Evolutionary conservation across 148 eudicot species (phyloP).

Genomic region (Camellia japonica): DNA sequence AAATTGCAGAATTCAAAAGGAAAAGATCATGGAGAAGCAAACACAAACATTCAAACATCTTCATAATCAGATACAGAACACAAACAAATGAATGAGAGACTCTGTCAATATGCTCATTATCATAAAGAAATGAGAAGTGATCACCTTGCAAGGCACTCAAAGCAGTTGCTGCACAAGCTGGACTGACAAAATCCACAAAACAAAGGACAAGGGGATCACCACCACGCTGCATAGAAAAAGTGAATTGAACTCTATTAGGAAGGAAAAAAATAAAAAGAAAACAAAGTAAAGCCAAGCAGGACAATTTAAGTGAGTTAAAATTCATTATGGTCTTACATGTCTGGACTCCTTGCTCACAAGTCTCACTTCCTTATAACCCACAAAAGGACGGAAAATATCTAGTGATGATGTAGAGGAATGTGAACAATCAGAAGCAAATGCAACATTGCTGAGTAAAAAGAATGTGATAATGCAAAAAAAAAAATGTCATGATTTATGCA

Average conservation of each 20-base stretch:
- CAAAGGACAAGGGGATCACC: constrained; percentile 64
- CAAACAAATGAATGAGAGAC: background rate
- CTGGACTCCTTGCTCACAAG: constrained; percentile 68
- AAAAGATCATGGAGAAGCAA: background rate
- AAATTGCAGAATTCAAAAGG: too few relatives aligned
- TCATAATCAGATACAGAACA: background rate
- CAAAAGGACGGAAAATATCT: constrained; percentile 88
- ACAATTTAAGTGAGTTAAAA: background rate
- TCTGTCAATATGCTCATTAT: too few relatives aligned
- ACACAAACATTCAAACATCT: background rate
- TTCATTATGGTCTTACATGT: constrained; percentile 50
- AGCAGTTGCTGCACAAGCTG: constrained; percentile 84
- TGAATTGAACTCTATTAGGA: background rate
- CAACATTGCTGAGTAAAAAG: background rate
- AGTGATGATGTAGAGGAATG: constrained; percentile 20
- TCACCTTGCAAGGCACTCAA: constrained; percentile 78
- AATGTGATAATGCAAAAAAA: background rate
- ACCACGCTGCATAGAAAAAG: constrained; percentile 41
- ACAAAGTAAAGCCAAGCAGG: constrained; percentile 3
- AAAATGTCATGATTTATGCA: background rate
- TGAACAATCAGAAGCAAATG: constrained; percentile 15
- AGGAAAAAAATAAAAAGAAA: background rate
- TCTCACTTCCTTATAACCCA: constrained; percentile 78
- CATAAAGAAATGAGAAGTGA: background rate
- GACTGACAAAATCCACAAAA: constrained; percentile 63